Evolutionary conservation across 1,139 yeast species (phyloP).

Genomic region (Saccharomyces uvarum): DNA sequence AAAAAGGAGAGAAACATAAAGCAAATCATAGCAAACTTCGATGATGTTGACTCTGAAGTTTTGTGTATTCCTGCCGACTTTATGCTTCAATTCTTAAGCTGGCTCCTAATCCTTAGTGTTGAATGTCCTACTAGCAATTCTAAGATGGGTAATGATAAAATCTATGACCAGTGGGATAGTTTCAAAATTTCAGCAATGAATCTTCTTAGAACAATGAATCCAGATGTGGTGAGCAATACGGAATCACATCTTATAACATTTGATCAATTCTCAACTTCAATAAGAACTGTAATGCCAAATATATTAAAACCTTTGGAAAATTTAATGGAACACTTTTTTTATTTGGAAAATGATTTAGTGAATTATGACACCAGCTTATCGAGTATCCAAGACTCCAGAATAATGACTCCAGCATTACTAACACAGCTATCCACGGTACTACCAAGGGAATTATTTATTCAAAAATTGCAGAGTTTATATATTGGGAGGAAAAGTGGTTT

Average conservation of each 20-base stretch:
- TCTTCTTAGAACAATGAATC: conserved; percentile 43
- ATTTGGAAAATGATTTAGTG: conserved; percentile 16
- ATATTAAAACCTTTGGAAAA: conserved; percentile 36
- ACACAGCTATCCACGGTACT: conserved; percentile 32
- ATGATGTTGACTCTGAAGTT: conserved; percentile 31
- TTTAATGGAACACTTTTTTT: conserved; percentile 36
- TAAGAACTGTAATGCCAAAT: conserved; percentile 34
- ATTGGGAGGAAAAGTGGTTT: conserved; percentile 71
- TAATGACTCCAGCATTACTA: conserved; percentile 28
- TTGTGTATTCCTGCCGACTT: conserved; percentile 34
- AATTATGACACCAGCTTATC: conserved; percentile 5
- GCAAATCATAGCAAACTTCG: conserved; percentile 24
- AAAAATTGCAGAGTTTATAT: conserved; percentile 55
- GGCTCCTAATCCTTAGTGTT: conserved; percentile 37
- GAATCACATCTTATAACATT: conserved; percentile 29
- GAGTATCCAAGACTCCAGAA: conserved; percentile 20
- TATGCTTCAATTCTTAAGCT: conserved; percentile 38
- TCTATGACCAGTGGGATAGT: conserved; percentile 16
- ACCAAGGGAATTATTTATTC: conserved; percentile 31
- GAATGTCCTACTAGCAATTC: conserved; percentile 28
- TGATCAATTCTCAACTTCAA: conserved; percentile 33
- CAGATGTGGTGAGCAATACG: conserved; percentile 28
- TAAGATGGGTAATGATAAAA: conserved; percentile 11
- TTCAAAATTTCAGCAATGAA: conserved; percentile 28
- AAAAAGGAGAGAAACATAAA: conserved; percentile 8